Conservation (phyloP, 495 filamentous ascomycete genomes). For the Aspergillus haitiensis region DNA sequence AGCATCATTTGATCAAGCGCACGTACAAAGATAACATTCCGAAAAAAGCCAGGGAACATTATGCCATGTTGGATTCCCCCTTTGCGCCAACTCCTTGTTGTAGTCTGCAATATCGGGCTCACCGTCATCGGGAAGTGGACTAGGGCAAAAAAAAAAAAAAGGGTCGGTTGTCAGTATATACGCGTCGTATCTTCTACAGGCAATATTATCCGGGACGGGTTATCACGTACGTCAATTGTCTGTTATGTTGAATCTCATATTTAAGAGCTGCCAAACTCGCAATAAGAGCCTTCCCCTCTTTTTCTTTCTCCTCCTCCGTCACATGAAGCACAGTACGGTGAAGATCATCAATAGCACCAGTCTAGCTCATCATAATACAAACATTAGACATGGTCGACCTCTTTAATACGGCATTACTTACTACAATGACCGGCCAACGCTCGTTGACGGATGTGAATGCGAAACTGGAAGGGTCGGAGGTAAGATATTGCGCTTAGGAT, state of each 20-base stretch:
- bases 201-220: background rate
- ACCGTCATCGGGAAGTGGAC: conserved; percentile 81
- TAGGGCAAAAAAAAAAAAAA: conserved; percentile 32
- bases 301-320: conserved; percentile 57
- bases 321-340: conserved; percentile 66
- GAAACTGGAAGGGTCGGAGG: conserved; percentile 81
- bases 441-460: conserved; percentile 78
- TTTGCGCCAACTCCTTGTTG: conserved; percentile 77
- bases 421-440: conserved; percentile 92
- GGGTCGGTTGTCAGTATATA: background rate
- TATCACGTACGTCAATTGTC: conserved; percentile 69
- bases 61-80: conserved; percentile 78
- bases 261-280: conserved; percentile 80
- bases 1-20: conserved; percentile 11
- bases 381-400: background rate
- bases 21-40: conserved; percentile 95
- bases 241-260: conserved; percentile 92
- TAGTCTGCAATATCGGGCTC: conserved; percentile 74
- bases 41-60: conserved; percentile 81
- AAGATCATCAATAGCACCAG: conserved; percentile 89
- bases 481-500: conserved; percentile 68
- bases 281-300: conserved; percentile 85
- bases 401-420: conserved; percentile 38
- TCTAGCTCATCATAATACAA: conserved; percentile 51
- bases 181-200: background rate